Evolutionary conservation across 306 rosid species (phyloP).

Genomic region (Potentilla sterilis): DNA sequence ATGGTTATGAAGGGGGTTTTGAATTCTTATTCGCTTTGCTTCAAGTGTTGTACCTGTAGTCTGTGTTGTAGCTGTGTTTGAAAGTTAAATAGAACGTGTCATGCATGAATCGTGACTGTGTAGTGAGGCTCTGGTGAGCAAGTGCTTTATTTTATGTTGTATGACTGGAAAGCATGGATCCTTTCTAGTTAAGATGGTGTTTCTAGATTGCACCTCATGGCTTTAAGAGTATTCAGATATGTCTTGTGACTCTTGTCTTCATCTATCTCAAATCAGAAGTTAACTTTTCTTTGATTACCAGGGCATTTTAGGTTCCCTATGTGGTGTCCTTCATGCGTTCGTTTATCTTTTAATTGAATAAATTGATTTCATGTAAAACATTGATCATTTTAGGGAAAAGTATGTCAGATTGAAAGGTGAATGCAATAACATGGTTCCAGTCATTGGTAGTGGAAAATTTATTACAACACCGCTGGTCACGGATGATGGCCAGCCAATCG

Average conservation of each 20-base stretch:
- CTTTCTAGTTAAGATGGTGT: neutral
- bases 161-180: neutral
- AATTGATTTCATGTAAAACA: conserved; percentile 19
- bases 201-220: conserved; percentile 2
- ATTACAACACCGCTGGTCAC: conserved; percentile 52
- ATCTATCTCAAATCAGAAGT: neutral
- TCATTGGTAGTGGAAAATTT: conserved; percentile 72
- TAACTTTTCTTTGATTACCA: neutral
- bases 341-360: conserved; percentile 11
- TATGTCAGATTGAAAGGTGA: conserved; percentile 73
- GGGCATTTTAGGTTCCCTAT: neutral
- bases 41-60: neutral
- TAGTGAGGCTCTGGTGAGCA: neutral
- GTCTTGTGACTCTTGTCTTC: neutral
- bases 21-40: neutral
- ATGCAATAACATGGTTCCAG: conserved; percentile 77
- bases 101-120: neutral
- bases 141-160: neutral
- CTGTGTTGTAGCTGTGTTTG: neutral
- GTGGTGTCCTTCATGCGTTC: conserved; percentile 16
- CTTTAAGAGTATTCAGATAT: neutral
- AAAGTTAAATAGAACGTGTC: neutral
- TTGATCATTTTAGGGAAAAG: conserved; percentile 59
- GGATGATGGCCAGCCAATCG: conserved; percentile 52
- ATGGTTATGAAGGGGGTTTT: neutral